Evolutionary conservation across 495 filamentous ascomycete genomes (phyloP).

Genomic region (Lasiosphaeris hirsuta): DNA sequence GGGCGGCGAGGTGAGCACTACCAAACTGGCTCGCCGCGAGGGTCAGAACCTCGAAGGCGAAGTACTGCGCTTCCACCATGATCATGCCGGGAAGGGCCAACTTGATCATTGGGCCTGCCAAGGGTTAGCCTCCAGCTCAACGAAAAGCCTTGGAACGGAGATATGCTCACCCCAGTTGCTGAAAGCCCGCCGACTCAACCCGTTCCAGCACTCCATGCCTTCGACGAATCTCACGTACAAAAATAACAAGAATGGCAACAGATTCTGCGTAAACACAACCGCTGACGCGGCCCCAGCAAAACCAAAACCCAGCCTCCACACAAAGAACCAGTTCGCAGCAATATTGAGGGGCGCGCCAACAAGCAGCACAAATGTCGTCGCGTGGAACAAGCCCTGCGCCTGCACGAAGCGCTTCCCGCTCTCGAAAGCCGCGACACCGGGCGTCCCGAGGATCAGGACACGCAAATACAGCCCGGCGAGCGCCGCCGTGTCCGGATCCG

Average conservation of each 20-base stretch:
- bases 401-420: slow-evolving; percentile 68
- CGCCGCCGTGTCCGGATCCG: slow-evolving; percentile 57
- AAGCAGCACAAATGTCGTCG: slow-evolving; percentile 63
- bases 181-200: slow-evolving; percentile 65
- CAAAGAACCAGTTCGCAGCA: slow-evolving; percentile 64
- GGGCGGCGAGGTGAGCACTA: slow-evolving; percentile 57
- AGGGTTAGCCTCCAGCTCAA: neutral
- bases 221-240: slow-evolving; percentile 71
- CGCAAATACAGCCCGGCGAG: slow-evolving; percentile 66
- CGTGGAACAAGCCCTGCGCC: slow-evolving; percentile 67
- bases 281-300: slow-evolving; percentile 84
- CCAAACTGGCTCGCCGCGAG: slow-evolving; percentile 64
- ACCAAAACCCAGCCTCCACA: slow-evolving; percentile 70
- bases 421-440: slow-evolving; percentile 67
- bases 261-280: slow-evolving; percentile 73
- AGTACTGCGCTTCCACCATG: slow-evolving; percentile 82
- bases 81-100: slow-evolving; percentile 77
- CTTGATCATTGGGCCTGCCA: slow-evolving; percentile 62
- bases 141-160: neutral
- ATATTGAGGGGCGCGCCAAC: slow-evolving; percentile 65
- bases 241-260: slow-evolving; percentile 73
- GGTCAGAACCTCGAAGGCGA: slow-evolving; percentile 71
- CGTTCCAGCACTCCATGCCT: slow-evolving; percentile 84
- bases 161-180: slow-evolving; percentile 64
- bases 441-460: slow-evolving; percentile 60